These are phyloP conservation scores for Paulownia fortunei DNA, from an alignment of 257 asterid genomes.

Conservation along the genomic window DNA sequence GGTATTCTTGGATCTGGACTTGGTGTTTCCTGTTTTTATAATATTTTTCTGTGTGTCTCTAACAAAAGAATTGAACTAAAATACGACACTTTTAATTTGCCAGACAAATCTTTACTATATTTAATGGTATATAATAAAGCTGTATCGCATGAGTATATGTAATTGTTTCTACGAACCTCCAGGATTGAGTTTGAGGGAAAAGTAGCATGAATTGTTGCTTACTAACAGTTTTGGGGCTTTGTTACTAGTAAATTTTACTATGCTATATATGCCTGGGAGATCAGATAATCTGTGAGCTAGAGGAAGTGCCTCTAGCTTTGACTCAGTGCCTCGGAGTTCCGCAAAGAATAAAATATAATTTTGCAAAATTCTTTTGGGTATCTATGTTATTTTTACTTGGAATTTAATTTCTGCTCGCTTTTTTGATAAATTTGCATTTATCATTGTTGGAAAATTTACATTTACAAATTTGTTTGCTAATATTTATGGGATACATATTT, in stretches of 20 bases:
- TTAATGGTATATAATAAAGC: not conserved
- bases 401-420: not conserved
- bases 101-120: conserved; percentile 11
- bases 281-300: conserved; percentile 1
- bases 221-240: not conserved
- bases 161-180: conserved; percentile 4
- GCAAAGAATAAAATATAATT: not conserved
- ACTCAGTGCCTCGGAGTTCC: not conserved
- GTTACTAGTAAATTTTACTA: not conserved
- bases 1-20: conserved; percentile 42
- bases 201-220: conserved; percentile 2
- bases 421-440: not conserved
- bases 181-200: not conserved
- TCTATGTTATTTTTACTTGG: not conserved
- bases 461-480: not conserved
- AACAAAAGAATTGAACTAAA: conserved; percentile 1
- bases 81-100: conserved; percentile 12
- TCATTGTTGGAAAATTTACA: not conserved
- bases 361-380: not conserved
- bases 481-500: not conserved
- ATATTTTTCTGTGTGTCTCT: not conserved
- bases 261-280: conserved; percentile 7
- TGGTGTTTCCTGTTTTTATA: not conserved
- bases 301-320: not conserved
- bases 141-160: not conserved